Evolutionary conservation across 108 stramenopile genomes (phyloP).

Genomic region (Skeletonema grethae): DNA sequence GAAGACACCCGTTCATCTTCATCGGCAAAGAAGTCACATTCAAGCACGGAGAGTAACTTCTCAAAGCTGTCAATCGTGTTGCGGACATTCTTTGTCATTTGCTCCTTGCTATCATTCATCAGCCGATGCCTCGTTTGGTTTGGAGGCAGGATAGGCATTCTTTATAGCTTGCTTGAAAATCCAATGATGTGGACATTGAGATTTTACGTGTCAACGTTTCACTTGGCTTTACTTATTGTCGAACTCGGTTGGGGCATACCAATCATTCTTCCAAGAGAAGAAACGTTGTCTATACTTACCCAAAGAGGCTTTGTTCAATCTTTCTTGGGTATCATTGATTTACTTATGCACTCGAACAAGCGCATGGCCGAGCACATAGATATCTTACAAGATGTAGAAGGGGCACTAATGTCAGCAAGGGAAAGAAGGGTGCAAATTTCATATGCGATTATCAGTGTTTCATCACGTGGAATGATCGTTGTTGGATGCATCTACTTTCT

Average conservation of each 20-base stretch:
- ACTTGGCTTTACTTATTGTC: conserved; percentile 19
- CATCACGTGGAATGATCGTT: conserved; percentile 29
- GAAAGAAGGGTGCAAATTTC: conserved; percentile 18
- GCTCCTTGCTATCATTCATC: conserved; percentile 19
- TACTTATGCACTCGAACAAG: conserved; percentile 26
- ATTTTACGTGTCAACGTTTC: conserved; percentile 19
- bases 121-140: conserved; percentile 20
- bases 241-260: conserved; percentile 24
- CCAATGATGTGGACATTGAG: conserved; percentile 30
- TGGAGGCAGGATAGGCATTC: conserved; percentile 15
- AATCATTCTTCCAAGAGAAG: conserved; percentile 17
- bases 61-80: conserved; percentile 4
- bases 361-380: neutral
- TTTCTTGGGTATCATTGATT: conserved; percentile 35
- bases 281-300: conserved; percentile 23
- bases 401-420: conserved; percentile 2
- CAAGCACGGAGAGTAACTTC: conserved; percentile 1
- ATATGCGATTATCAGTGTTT: conserved; percentile 26
- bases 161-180: conserved; percentile 12
- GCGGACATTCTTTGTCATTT: conserved; percentile 21
- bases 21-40: neutral
- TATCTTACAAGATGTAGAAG: conserved; percentile 9
- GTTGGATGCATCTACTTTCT: conserved; percentile 25
- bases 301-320: conserved; percentile 35
- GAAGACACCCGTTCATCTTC: neutral